These are phyloP conservation scores for Cajanus cajan DNA, from an alignment of 306 rosid genomes.

Conservation along the genomic window DNA sequence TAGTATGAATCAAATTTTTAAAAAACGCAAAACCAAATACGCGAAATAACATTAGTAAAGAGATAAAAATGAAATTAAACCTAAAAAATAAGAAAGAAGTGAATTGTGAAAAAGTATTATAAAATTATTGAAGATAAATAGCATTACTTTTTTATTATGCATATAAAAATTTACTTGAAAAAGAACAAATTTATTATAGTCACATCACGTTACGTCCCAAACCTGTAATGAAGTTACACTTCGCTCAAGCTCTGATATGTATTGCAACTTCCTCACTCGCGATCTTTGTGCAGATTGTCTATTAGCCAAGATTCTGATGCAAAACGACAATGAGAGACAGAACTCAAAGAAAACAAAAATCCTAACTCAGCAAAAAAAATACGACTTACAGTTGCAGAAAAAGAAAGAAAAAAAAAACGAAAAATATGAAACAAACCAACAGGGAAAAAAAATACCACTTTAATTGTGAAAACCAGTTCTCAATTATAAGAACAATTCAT, in stretches of 20 bases:
- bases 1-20: too few relatives aligned
- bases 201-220: background rate
- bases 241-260: conserved; percentile 94
- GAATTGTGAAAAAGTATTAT: background rate
- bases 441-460: background rate
- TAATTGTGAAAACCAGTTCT: background rate
- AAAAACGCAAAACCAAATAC: too few relatives aligned
- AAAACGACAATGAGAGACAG: conserved; percentile 4
- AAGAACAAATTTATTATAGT: background rate
- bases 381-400: background rate
- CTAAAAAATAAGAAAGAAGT: background rate
- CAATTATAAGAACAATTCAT: background rate
- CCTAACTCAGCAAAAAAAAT: background rate
- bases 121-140: background rate
- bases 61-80: too few relatives aligned
- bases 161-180: background rate
- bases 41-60: too few relatives aligned
- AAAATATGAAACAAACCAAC: background rate
- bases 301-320: conserved; percentile 84
- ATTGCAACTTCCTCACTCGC: conserved; percentile 94
- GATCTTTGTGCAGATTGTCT: conserved; percentile 98
- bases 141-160: background rate
- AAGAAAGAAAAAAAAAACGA: background rate
- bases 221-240: conserved; percentile 96
- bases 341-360: background rate